Evolutionary conservation across 2,329 filamentous ascomycete species (phyloP), one percentile per base, ranked within the genome.

Genomic region (Talaromyces verruculosus): DNA sequence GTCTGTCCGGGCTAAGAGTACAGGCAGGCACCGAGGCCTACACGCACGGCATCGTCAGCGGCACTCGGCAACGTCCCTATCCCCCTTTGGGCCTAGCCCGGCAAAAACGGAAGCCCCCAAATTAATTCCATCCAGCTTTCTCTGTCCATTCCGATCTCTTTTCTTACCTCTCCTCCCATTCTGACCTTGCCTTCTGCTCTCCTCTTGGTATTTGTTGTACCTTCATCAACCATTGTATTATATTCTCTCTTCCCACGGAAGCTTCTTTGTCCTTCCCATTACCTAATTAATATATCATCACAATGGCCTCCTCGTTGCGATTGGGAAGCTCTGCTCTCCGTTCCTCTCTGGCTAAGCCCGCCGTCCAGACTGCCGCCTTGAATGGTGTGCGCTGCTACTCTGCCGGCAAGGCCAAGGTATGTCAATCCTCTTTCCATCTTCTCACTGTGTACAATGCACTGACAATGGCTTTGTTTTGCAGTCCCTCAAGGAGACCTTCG

Each of bases 401-500:
- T 69, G 89, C 92, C 72, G 80, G 80, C 73, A 97, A 97, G 88
- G 87, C 90, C 74, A 89, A 93, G 87, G 93, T 96, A 84, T 76
- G 84, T 66, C 60, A 61, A 65, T 69, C 10, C 22, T 8, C 43
- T 2, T 25, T 28, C 68, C 61, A 37, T 19, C 10, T 43, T 64
- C 37, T 28, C 30, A 37, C 5, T 15, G 25, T 35, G 30, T 15
- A 37, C 8, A 45, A 2, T n/a, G 39, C 11, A 25, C 33, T 65
- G 53, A 67, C 67, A 37, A 59, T 67, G 33, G 30, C 66, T 61
- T 66, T 58, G 49, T 43, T 33, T 1, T 58, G 65, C 74, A 99
- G 95, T 93, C 93, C 74, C 84, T 99, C 79, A 99, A 99, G 87
- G 95, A 99, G 82, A 94, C 93, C 79, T 98, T 99, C 82, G 94